These are phyloP conservation scores for Narthecium ossifragum DNA, from an alignment of 106 monocot genomes.

Conservation along the genomic window DNA sequence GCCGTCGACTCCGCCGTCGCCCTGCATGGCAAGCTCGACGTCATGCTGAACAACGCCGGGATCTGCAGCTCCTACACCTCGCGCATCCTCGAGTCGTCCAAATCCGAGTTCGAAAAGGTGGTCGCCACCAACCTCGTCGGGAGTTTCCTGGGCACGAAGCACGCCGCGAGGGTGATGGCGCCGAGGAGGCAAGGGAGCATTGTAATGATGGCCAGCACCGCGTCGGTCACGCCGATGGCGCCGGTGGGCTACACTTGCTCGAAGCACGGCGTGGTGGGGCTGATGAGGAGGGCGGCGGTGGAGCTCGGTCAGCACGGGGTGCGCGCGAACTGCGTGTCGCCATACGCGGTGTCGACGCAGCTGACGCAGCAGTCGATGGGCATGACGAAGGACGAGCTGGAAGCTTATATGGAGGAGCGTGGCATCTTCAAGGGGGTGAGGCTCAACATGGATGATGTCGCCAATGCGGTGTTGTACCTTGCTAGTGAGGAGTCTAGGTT, in stretches of 20 bases:
- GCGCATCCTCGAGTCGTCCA: not conserved
- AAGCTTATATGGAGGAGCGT: not conserved
- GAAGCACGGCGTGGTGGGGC: constrained; percentile 38
- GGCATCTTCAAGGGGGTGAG: not conserved
- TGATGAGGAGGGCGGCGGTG: constrained; percentile 25
- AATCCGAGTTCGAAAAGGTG: constrained; percentile 9
- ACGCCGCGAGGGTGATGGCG: constrained; percentile 32
- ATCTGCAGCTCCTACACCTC: not conserved
- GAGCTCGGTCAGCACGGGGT: constrained; percentile 30
- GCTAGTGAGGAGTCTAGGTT: constrained; percentile 8
- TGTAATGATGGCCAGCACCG: constrained; percentile 10
- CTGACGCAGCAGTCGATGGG: not conserved
- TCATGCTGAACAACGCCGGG: constrained; percentile 47
- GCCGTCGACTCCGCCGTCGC: constrained; percentile 24
- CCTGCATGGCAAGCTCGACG: constrained; percentile 27
- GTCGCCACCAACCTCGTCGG: constrained; percentile 16
- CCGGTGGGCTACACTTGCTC: constrained; percentile 17
- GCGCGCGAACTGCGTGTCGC: constrained; percentile 13
- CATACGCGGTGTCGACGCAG: not conserved
- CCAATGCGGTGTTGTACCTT: constrained; percentile 5
- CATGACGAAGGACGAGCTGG: not conserved
- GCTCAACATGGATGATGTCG: constrained; percentile 4
- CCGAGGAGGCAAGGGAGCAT: constrained; percentile 23
- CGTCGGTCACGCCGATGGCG: not conserved
- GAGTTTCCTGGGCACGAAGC: constrained; percentile 21